phyloP scores from a whole-genome alignment of 139 green algal species.

The Picocystis salinarum region DNA sequence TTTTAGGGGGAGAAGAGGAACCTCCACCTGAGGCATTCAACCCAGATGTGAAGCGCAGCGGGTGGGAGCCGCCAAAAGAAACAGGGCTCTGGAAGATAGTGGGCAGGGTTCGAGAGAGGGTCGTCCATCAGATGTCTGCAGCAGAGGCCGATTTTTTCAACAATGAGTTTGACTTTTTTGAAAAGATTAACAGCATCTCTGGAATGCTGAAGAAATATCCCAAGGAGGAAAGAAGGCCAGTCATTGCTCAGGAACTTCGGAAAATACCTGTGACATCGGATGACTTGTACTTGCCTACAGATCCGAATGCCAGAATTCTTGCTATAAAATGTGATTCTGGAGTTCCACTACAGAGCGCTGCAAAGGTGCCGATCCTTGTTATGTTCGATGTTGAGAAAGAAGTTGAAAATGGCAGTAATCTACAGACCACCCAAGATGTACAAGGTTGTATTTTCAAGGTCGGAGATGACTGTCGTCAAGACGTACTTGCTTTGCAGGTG shows the following conservation, averaged over 20 bases:
- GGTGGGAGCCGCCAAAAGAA: slow-evolving; percentile 32
- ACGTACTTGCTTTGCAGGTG: slow-evolving; percentile 92
- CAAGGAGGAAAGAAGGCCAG: background rate
- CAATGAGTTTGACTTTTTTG: slow-evolving; percentile 25
- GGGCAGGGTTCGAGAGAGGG: slow-evolving; percentile 20
- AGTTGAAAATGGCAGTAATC: slow-evolving; percentile 6
- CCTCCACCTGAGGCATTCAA: slow-evolving; percentile 5
- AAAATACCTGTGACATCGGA: slow-evolving; percentile 14
- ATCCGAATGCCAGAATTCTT: slow-evolving; percentile 44
- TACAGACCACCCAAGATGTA: slow-evolving; percentile 13
- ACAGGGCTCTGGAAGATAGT: slow-evolving; percentile 62
- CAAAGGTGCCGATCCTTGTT: slow-evolving; percentile 77
- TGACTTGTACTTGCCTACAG: slow-evolving; percentile 82
- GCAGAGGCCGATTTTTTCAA: slow-evolving; percentile 12
- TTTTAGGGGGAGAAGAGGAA: slow-evolving; percentile 49
- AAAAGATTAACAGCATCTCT: slow-evolving; percentile 20
- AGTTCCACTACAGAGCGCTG: slow-evolving; percentile 65
- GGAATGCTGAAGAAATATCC: slow-evolving; percentile 6
- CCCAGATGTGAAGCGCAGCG: slow-evolving; percentile 1
- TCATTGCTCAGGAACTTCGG: slow-evolving; percentile 26
- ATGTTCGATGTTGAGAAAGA: slow-evolving; percentile 51
- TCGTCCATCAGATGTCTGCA: slow-evolving; percentile 22
- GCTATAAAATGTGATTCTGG: slow-evolving; percentile 33
- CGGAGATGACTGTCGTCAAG: slow-evolving; percentile 82
- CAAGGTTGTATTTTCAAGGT: slow-evolving; percentile 88